Base-by-base conservation (phyloP, 2,329 filamentous ascomycete genomes). In the Penicillium sp. region DNA sequence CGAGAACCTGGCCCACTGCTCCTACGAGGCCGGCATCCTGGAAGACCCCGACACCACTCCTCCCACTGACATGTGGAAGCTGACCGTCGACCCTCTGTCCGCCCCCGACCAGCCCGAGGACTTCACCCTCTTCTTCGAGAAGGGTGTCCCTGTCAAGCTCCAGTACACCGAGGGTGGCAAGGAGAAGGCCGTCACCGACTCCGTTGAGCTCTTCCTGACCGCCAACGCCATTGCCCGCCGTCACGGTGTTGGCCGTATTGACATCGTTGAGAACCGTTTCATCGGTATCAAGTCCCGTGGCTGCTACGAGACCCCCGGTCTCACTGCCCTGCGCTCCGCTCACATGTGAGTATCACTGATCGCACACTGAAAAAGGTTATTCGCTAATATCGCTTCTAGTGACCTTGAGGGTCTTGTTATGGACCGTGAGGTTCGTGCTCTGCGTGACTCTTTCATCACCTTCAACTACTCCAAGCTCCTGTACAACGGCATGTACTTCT, bases 241-340 rank as follows among this genome's bases (percentile, higher is more conserved):
- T 61, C 80, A 91, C 77, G 90, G 90, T 71, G 84, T 93, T 63
- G 90, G 90, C 67, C 81, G 90, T 67, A 87, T 93, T 62, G 90
- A 93, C 74, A 93, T 93, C 69, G 89, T 92, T 57, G 89, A 91
- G 75, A 89, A 90, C 79, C 83, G 90, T 50, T 90, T 88, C 79
- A 88, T 90, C 69, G 90, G 89, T 60, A 81, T 92, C 66, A 92
- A 92, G 81, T 87, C 83, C 63, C 85, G 90, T 67, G 90, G 90
- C 66, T 92, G 89, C 80, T 92, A 92, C 79, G 90, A 92, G 64
- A 69, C 67, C 50, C 67, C 68, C 29, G 67, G 65, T 62, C 67
- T 69, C 32, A 71, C 68, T 57, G 67, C 64, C 58, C 61, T 72
- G 59, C 67, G 68, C 51, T 57, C 67, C 55, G 67, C 69, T 51